Evolutionary conservation across 1,139 yeast genomes (phyloP), one percentile per base, ranked within the genome.

Genomic region (Petasospora fabianii): DNA sequence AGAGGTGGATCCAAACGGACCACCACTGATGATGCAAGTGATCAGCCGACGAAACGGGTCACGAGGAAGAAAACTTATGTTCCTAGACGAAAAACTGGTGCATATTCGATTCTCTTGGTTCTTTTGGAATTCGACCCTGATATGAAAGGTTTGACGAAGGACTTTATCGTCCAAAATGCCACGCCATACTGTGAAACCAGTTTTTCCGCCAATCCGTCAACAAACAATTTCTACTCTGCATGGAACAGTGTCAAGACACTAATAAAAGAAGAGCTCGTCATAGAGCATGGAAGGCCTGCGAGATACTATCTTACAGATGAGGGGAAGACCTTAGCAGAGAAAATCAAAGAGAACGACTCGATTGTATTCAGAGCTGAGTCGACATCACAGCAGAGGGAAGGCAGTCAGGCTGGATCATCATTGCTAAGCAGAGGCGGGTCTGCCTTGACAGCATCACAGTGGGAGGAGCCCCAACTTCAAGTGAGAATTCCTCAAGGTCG

Each of bases 51-150:
- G 35, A 28, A 34, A 30, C 28, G 20, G 16, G 22, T 20, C 10
- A 10, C 10, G 6, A 43, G 55, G 30, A 58, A 61, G 41, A 65
- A 56, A 39, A 65, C 61, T 30, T 92, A 86, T 57, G 72, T 90
- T 0, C 98, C 98, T 1, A 70, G 72, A 32, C 78, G 77, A 47
- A 66, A 94, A 30, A 78, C 95, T 0, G 97, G 97, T 0, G 94
- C 88, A 0, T 92, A 84, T 62, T 96, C 95, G 0, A 84, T 92
- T 6, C 54, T 92, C 27, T 50, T 88, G 16, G 83, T 84, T 0
- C 61, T 92, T 12, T 67, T 74, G 38, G 66, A 76, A 31, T 60
- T 71, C 22, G 92, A 83, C 52, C 61, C 64, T 9, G 53, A 61
- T 1, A 51, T 69, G 18, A 55, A 56, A 19, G 88, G 88, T 0